These are phyloP conservation scores for Hordeum pubiflorum DNA, from an alignment of 202 grass and related monocot genomes.

Conservation along the genomic window DNA sequence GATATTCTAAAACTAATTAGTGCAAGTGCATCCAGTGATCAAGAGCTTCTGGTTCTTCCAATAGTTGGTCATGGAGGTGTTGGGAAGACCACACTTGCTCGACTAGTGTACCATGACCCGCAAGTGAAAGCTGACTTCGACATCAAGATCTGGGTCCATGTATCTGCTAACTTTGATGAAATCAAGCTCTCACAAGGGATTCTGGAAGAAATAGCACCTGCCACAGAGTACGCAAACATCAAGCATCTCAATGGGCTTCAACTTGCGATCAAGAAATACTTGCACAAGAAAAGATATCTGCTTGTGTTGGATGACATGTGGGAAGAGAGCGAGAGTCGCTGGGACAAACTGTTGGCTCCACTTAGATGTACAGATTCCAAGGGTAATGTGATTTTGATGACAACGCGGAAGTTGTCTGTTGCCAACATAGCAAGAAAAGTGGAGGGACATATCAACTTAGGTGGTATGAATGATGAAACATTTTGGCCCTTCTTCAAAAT, in stretches of 20 bases:
- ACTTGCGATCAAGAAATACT: constrained; percentile 15
- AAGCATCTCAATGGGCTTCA: constrained; percentile 39
- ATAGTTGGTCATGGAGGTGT: constrained; percentile 48
- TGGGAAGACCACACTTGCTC: constrained; percentile 51
- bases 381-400: too few relatives aligned
- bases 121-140: constrained; percentile 20
- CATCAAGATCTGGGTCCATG: constrained; percentile 42
- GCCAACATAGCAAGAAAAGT: too few relatives aligned
- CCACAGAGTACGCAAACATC: background rate
- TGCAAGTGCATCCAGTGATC: background rate
- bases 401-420: too few relatives aligned
- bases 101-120: constrained; percentile 34
- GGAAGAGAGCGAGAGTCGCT: constrained; percentile 33
- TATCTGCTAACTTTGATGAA: constrained; percentile 38
- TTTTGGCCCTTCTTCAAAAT: too few relatives aligned
- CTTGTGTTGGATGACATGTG: constrained; percentile 56
- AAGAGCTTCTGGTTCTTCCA: constrained; percentile 26
- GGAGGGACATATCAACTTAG: too few relatives aligned
- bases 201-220: constrained; percentile 25
- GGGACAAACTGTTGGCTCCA: too few relatives aligned
- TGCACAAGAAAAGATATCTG: constrained; percentile 33
- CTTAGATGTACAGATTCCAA: too few relatives aligned
- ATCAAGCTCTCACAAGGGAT: constrained; percentile 31
- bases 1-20: constrained; percentile 15
- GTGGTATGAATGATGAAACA: too few relatives aligned